Percentiles rank a stretch among this genome's conserved stretches.
Evolutionary conservation across 768 basidiomycete genomes (phyloP).

Genomic region (Lepiota venenata): DNA sequence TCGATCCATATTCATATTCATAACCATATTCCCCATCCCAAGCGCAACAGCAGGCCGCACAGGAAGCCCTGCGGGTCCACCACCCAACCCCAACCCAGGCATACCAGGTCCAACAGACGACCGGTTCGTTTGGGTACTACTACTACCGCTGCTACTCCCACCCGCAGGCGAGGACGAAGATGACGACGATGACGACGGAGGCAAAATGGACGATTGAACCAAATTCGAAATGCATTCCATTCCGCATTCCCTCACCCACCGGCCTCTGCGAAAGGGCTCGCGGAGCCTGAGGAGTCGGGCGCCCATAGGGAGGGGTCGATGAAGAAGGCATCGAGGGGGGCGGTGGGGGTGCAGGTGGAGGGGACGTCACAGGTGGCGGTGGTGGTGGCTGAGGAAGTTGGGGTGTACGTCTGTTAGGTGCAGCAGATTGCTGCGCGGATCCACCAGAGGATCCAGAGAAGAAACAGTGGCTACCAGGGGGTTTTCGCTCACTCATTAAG

Average conservation of each 20-base stretch:
- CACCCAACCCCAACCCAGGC: too few relatives aligned
- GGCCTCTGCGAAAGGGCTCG: neutral
- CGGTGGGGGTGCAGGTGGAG: constrained; percentile 5
- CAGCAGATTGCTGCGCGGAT: too few relatives aligned
- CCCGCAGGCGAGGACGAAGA: neutral
- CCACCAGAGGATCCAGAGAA: neutral
- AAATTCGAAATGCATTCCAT: too few relatives aligned
- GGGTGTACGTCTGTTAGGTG: too few relatives aligned
- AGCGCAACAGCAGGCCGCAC: neutral
- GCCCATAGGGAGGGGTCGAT: neutral
- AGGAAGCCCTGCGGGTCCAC: neutral
- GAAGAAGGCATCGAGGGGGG: neutral
- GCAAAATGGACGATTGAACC: neutral
- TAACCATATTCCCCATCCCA: too few relatives aligned
- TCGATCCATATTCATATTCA: too few relatives aligned
- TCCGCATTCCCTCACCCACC: too few relatives aligned
- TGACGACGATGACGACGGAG: neutral
- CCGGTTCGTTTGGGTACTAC: too few relatives aligned
- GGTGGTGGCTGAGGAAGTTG: neutral
- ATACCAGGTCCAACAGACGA: too few relatives aligned
- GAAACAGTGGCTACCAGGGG: too few relatives aligned
- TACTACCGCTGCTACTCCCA: too few relatives aligned
- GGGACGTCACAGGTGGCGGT: constrained; percentile 1
- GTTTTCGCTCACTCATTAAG: too few relatives aligned
- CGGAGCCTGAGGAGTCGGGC: neutral